Evolutionary conservation across 208 protist species (phyloP).

Genomic region (Trypanosoma boissoni): DNA sequence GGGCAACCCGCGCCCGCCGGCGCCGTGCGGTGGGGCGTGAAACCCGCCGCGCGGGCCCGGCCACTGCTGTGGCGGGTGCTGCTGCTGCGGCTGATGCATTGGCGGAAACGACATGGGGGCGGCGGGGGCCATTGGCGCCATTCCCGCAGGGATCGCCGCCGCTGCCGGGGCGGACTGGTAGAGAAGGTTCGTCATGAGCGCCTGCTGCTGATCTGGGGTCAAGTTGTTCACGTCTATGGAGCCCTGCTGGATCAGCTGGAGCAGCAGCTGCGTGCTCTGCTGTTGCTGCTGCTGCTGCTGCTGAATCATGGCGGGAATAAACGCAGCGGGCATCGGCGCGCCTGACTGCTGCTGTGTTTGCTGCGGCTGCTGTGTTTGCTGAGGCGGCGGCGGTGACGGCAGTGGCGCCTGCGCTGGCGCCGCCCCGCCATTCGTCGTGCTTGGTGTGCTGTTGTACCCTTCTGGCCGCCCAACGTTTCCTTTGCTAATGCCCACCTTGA

Average conservation of each 20-base stretch:
- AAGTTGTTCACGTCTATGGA: conserved; percentile 62
- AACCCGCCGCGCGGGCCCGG: conserved; percentile 16
- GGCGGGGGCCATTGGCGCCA: conserved; percentile 14
- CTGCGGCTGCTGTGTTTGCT: conserved; percentile 19
- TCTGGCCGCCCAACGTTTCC: conserved; percentile 73
- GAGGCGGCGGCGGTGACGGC: neutral
- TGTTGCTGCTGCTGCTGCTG: conserved; percentile 54
- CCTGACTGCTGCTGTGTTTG: conserved; percentile 17
- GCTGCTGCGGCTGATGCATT: conserved; percentile 21
- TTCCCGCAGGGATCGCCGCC: neutral
- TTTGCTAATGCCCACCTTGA: conserved; percentile 84
- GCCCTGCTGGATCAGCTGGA: conserved; percentile 71
- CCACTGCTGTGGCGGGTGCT: too few relatives aligned
- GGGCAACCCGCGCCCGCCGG: neutral
- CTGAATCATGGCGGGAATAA: conserved; percentile 27
- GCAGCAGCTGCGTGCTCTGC: conserved; percentile 48
- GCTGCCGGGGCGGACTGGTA: conserved; percentile 9
- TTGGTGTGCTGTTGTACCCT: conserved; percentile 18
- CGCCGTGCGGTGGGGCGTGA: neutral
- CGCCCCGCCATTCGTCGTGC: too few relatives aligned
- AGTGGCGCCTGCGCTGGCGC: conserved; percentile 2
- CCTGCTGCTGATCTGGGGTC: conserved; percentile 52
- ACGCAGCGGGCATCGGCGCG: conserved; percentile 1
- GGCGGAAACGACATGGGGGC: conserved; percentile 21
- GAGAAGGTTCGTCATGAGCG: conserved; percentile 30